phyloP scores from a whole-genome alignment of 176 grass and related monocot genomes.

The Paspalum vaginatum region DNA sequence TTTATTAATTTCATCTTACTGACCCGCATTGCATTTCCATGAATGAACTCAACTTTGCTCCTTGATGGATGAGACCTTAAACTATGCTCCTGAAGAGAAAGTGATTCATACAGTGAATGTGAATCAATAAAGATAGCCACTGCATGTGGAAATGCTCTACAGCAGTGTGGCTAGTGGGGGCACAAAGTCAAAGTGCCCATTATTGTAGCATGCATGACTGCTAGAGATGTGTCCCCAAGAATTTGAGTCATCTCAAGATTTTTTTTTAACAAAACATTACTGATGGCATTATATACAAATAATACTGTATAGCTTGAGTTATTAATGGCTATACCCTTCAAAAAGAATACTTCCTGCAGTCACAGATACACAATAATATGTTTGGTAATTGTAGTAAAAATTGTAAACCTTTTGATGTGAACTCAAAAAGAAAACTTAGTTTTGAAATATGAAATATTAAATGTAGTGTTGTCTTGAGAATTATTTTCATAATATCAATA shows the following conservation, averaged over 20 bases:
- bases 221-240: neutral
- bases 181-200: conserved; percentile 22
- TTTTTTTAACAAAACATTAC: neutral
- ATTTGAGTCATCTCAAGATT: neutral
- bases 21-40: conserved; percentile 9
- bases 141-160: conserved; percentile 34
- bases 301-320: too few relatives aligned
- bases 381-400: too few relatives aligned
- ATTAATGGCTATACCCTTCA: too few relatives aligned
- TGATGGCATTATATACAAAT: too few relatives aligned
- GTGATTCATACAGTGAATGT: conserved; percentile 23
- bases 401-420: too few relatives aligned
- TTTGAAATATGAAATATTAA: too few relatives aligned
- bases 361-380: too few relatives aligned
- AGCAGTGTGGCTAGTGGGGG: neutral
- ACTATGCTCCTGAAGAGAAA: neutral
- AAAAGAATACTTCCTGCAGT: too few relatives aligned
- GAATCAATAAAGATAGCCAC: neutral
- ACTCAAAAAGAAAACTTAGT: too few relatives aligned
- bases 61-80: conserved; percentile 24
- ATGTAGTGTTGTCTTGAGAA: too few relatives aligned
- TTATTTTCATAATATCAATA: too few relatives aligned
- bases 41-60: neutral
- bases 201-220: conserved; percentile 15
- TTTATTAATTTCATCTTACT: too few relatives aligned